phyloP scores from a whole-genome alignment of 345 rosid species.

The Salix dunnii region DNA sequence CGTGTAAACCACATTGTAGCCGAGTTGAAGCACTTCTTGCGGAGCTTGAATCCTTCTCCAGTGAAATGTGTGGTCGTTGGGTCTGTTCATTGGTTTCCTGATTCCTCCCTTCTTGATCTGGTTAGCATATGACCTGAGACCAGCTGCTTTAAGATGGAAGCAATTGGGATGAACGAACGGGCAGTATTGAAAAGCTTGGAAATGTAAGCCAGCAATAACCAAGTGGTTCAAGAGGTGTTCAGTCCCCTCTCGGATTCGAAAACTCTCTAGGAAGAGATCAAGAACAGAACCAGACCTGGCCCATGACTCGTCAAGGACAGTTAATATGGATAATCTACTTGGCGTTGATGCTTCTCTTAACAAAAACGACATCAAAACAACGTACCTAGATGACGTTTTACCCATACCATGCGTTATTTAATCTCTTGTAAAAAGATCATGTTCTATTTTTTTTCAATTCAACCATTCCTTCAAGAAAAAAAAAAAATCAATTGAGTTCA shows the following conservation, averaged over 20 bases:
- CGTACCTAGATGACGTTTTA: no score
- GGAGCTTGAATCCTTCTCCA: slow-evolving; percentile 25
- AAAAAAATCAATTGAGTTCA: no score
- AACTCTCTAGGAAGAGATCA: slow-evolving; percentile 53
- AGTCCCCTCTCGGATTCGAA: slow-evolving; percentile 37
- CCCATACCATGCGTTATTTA: no score
- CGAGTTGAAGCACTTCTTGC: slow-evolving; percentile 29
- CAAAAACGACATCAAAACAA: background rate
- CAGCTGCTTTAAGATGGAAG: slow-evolving; percentile 20
- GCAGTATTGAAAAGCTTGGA: slow-evolving; percentile 37
- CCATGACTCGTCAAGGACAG: slow-evolving; percentile 38
- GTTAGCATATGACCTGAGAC: background rate
- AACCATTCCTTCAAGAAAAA: no score
- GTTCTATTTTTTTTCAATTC: no score
- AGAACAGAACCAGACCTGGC: slow-evolving; percentile 41
- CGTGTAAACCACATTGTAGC: slow-evolving; percentile 42
- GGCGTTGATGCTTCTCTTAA: slow-evolving; percentile 32
- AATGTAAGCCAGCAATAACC: slow-evolving; percentile 41
- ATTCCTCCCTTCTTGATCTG: no score
- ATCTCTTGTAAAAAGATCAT: no score
- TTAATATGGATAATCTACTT: slow-evolving; percentile 40
- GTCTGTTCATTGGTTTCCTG: background rate
- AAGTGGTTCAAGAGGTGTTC: slow-evolving; percentile 41
- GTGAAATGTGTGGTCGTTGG: slow-evolving; percentile 5
- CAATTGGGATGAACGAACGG: slow-evolving; percentile 37